Conservation (phyloP, 2,329 filamentous ascomycete species). For the Colletotrichum navitas region DNA sequence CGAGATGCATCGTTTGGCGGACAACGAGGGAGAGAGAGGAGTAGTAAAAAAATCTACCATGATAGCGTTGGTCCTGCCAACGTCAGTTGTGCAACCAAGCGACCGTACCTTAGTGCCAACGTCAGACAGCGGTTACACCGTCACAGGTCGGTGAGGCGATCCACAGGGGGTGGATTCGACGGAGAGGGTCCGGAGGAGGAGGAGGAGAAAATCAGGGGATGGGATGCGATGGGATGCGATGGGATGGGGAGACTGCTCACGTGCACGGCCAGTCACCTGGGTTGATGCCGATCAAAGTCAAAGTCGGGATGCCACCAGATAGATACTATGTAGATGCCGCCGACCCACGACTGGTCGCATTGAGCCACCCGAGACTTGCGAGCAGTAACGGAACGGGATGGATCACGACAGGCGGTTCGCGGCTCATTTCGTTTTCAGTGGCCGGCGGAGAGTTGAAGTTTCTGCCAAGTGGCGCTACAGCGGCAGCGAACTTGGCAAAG, state of each 20-base stretch:
- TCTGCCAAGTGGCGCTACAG: slow-evolving; percentile 37
- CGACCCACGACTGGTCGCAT: not conserved
- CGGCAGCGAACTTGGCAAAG: slow-evolving; percentile 35
- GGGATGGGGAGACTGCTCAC: not conserved
- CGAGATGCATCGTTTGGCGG: slow-evolving; percentile 23
- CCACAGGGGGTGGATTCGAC: slow-evolving; percentile 28
- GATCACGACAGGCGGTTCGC: not conserved
- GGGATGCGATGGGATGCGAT: not conserved
- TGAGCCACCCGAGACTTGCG: not conserved
- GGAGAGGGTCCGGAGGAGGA: slow-evolving; percentile 35
- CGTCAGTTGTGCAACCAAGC: not conserved
- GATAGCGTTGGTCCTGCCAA: slow-evolving; percentile 18
- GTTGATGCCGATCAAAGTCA: not conserved
- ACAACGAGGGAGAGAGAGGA: not conserved
- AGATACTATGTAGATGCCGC: too few species aligned
- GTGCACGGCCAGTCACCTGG: slow-evolving; percentile 3
- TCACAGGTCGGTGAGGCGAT: slow-evolving; percentile 1
- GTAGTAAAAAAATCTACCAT: not conserved
- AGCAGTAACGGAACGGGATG: too few species aligned
- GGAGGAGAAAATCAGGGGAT: slow-evolving; percentile 9
- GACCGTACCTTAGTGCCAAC: not conserved
- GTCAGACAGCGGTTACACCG: not conserved
- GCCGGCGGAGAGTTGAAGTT: not conserved
- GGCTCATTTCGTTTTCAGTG: not conserved
- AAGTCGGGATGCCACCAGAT: too few species aligned